These are phyloP conservation scores for Mycosphaerella sp. DNA, from an alignment of 2,329 filamentous ascomycete genomes.

Conservation along the genomic window DNA sequence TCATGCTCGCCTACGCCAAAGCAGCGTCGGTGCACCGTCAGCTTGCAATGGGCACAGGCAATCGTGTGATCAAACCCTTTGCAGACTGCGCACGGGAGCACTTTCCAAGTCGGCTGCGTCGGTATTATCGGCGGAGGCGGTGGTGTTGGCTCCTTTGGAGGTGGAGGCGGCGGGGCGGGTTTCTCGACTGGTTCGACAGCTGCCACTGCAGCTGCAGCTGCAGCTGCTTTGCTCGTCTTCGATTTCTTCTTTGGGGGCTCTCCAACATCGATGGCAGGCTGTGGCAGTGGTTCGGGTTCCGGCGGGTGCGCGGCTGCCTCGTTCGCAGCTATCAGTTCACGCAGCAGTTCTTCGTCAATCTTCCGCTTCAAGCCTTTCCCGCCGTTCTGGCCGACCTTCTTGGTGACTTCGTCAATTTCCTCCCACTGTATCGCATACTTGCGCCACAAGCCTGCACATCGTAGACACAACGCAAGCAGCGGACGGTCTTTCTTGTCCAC, in stretches of 20 bases:
- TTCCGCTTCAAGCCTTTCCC: constrained; percentile 80
- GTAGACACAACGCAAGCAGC: constrained; percentile 76
- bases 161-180: constrained; percentile 42
- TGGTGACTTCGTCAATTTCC: constrained; percentile 81
- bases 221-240: constrained; percentile 40
- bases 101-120: constrained; percentile 69
- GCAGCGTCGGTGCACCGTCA: constrained; percentile 86
- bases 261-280: constrained; percentile 25
- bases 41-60: constrained; percentile 78
- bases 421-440: constrained; percentile 96
- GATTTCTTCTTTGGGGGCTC: constrained; percentile 57
- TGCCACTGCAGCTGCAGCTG: constrained; percentile 9
- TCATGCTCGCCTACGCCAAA: constrained; percentile 71
- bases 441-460: constrained; percentile 89
- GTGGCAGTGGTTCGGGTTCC: constrained; percentile 20
- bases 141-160: constrained; percentile 51
- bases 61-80: constrained; percentile 63
- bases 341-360: constrained; percentile 86
- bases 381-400: constrained; percentile 77
- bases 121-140: constrained; percentile 60
- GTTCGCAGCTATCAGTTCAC: constrained; percentile 61
- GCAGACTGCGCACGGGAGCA: constrained; percentile 81
- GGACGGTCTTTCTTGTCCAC: constrained; percentile 73
- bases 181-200: constrained; percentile 50
- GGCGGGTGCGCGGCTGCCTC: constrained; percentile 38